Base-by-base conservation (phyloP, 495 filamentous ascomycete genomes). In the Talaromyces liani region DNA sequence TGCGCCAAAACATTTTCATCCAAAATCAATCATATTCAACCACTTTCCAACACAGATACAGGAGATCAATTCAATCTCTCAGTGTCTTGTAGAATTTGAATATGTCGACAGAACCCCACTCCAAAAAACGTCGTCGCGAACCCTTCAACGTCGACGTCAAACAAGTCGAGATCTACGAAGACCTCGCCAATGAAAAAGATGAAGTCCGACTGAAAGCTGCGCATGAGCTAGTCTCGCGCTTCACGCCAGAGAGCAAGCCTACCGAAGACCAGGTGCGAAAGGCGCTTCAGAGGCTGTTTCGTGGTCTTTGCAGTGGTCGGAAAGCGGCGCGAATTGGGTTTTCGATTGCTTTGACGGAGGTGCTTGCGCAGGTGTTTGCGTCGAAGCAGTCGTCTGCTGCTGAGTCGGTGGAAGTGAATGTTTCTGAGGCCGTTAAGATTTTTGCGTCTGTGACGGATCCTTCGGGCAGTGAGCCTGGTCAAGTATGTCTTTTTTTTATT, bases 241-340 rank as follows among this genome's bases (percentile, higher is more conserved):
- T 82, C 58, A 77, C 81, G 0, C 67, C 75, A 10, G 72, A 79
- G 39, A 70, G 76, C 66, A 72, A 70, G 47, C 71, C 75, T 7
- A 67, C 70, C 24, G 75, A 73, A 63, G 78, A 79, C 10, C 73
- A 79, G 64, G 70, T 82, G 34, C 67, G 73, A 60, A 79, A 79
- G 65, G 68, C 70, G 0, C 69, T 89, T 39, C 77, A 76, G 64
- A 79, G 92, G 34, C 80, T 98, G 14, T 90, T 97, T 68, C 86
- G 90, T 54, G 94, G 94, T 41, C 84, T 98, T 27, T 91, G 92
- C 61, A 97, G 92, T 70, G 88, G 92, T 53, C 85, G 91, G 24
- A 96, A 97, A 76, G 92, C 90, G 14, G 91, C 93, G 33, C 82
- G 94, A 27, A 75, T 93, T 62, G 94, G 94, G n/a, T 97, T 94